A percentile compares a stretch with the other conserved stretches of the same genome.
phyloP scores from a whole-genome alignment of 495 filamentous ascomycete genomes.

The Schizothecium vesticola region DNA sequence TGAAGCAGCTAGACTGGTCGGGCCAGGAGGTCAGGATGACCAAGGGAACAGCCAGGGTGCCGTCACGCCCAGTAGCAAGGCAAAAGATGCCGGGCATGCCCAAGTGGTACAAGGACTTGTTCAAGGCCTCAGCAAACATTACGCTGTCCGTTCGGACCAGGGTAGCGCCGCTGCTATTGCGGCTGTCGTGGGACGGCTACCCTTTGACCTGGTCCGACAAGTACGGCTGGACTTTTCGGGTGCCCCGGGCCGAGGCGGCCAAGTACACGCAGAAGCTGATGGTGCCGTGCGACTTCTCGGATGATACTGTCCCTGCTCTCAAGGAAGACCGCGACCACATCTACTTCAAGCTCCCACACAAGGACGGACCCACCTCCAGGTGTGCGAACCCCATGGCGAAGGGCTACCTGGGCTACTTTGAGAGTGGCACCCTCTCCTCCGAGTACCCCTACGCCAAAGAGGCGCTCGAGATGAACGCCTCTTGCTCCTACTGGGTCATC shows the following conservation, averaged over 20 bases:
- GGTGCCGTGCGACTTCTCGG: slow-evolving; percentile 65
- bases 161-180: slow-evolving; percentile 79
- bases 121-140: slow-evolving; percentile 60
- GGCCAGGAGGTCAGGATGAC: slow-evolving; percentile 86
- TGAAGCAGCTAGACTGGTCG: slow-evolving; percentile 91
- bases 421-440: slow-evolving; percentile 77
- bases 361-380: slow-evolving; percentile 80
- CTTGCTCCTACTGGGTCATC: slow-evolving; percentile 98
- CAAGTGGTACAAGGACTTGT: slow-evolving; percentile 91
- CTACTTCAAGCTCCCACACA: slow-evolving; percentile 95
- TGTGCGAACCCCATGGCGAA: slow-evolving; percentile 87
- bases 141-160: slow-evolving; percentile 81
- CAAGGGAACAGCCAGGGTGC: slow-evolving; percentile 85
- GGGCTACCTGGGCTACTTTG: slow-evolving; percentile 83
- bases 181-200: slow-evolving; percentile 80
- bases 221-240: slow-evolving; percentile 86
- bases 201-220: slow-evolving; percentile 90
- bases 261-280: slow-evolving; percentile 67
- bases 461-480: slow-evolving; percentile 95
- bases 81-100: slow-evolving; percentile 96
- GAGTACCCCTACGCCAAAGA: slow-evolving; percentile 87
- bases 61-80: slow-evolving; percentile 66
- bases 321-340: slow-evolving; percentile 58
- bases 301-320: slow-evolving; percentile 60
- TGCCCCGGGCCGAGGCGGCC: slow-evolving; percentile 56